Evolutionary conservation across 768 basidiomycete genomes (phyloP).

Genomic region (Mycena sanguinolenta): DNA sequence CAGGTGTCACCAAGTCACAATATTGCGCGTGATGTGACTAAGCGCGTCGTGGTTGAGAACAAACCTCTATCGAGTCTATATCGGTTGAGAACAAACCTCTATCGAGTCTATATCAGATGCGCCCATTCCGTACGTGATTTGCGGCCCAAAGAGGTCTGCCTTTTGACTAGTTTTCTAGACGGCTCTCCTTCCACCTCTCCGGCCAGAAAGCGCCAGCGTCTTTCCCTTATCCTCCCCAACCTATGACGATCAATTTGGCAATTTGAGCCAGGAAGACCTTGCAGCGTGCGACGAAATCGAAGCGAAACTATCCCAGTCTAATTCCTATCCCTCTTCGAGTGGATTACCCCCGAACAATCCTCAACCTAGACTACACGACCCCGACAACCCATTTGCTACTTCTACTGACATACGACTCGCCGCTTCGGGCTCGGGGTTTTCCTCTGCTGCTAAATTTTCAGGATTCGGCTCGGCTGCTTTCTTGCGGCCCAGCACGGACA

Average conservation of each 20-base stretch:
- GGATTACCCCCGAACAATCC: constrained; percentile 12
- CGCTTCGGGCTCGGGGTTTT: constrained; percentile 1
- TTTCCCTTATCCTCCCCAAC: constrained; percentile 70
- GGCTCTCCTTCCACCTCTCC: constrained; percentile 57
- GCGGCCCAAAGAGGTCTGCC: not conserved
- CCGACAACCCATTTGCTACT: constrained; percentile 59
- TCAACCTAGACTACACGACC: constrained; percentile 42
- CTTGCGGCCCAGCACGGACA: constrained; percentile 30
- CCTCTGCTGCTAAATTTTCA: constrained; percentile 6
- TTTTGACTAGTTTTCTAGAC: constrained; percentile 28
- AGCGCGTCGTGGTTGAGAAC: constrained; percentile 9
- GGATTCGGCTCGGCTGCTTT: constrained; percentile 34
- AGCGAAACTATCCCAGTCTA: constrained; percentile 56
- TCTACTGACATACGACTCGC: constrained; percentile 7
- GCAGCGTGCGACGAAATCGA: constrained; percentile 68
- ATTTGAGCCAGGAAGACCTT: constrained; percentile 69
- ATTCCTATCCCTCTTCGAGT: constrained; percentile 20
- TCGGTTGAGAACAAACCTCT: not conserved
- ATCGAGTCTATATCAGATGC: constrained; percentile 18
- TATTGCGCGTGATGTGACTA: constrained; percentile 11
- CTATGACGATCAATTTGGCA: constrained; percentile 66
- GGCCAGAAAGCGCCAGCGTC: constrained; percentile 69
- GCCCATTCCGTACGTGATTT: constrained; percentile 22
- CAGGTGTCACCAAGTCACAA: constrained; percentile 1
- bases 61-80: not conserved